These are phyloP conservation scores for Arctium lappa DNA, from an alignment of 129 eudicot species.

Conservation along the genomic window DNA sequence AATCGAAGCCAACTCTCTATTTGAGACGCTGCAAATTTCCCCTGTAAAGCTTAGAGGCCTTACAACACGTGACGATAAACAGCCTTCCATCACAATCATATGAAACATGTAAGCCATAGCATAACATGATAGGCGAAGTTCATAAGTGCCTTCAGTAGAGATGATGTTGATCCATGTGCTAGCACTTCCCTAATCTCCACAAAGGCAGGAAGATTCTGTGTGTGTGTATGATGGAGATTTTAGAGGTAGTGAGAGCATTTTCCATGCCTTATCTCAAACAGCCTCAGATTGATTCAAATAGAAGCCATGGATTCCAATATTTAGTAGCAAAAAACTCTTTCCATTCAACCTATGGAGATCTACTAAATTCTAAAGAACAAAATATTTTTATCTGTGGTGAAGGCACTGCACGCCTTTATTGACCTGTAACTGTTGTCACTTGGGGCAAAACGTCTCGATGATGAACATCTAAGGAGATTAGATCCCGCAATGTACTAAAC, in stretches of 20 bases:
- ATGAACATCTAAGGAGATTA: slow-evolving; percentile 13
- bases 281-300: neutral
- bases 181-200: neutral
- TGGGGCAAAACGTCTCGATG: slow-evolving; percentile 10
- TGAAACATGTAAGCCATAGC: neutral
- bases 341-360: slow-evolving; percentile 11
- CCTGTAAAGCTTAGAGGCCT: neutral
- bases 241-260: neutral
- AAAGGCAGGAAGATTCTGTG: neutral
- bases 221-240: neutral
- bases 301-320: slow-evolving; percentile 16
- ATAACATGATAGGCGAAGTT: slow-evolving; percentile 6
- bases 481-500: slow-evolving; percentile 19
- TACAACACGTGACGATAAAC: neutral
- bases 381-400: neutral
- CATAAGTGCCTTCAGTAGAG: neutral
- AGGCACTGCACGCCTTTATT: neutral
- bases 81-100: slow-evolving; percentile 7
- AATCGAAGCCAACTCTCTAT: neutral
- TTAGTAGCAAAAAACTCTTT: slow-evolving; percentile 2
- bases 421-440: slow-evolving; percentile 8
- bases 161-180: slow-evolving; percentile 5
- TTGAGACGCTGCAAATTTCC: neutral
- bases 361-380: neutral
- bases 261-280: neutral